Conservation (phyloP, 345 rosid genomes). For the Ceriops decandra region DNA sequence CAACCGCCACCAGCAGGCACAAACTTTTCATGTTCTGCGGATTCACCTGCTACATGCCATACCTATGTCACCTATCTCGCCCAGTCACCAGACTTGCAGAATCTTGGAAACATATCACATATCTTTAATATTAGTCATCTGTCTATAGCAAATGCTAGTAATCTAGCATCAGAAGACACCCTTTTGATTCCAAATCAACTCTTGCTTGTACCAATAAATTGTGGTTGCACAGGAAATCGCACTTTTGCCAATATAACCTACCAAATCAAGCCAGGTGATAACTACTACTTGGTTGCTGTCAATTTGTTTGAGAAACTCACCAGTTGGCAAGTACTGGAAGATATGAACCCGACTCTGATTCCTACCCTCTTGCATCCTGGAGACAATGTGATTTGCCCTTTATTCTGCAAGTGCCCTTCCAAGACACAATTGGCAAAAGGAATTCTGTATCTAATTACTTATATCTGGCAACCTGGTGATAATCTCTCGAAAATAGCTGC, state of each 20-base stretch:
- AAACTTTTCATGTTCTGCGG: constrained; percentile 35
- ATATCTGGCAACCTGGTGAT: constrained; percentile 52
- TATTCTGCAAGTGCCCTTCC: constrained; percentile 62
- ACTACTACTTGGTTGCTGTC: constrained; percentile 42
- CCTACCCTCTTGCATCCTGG: constrained; percentile 39
- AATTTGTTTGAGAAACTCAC: constrained; percentile 44
- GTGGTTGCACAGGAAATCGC: constrained; percentile 42
- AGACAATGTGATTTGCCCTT: constrained; percentile 41
- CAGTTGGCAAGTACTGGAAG: constrained; percentile 37
- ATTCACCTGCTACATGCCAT: constrained; percentile 24
- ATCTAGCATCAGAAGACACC: constrained; percentile 41
- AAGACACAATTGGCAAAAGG: constrained; percentile 26
- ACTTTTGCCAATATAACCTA: constrained; percentile 52
- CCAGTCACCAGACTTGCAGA: constrained; percentile 36
- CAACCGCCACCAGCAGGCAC: constrained; percentile 31
- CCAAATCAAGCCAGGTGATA: constrained; percentile 47
- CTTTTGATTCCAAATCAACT: constrained; percentile 43
- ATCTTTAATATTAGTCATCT: constrained; percentile 38
- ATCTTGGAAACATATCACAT: constrained; percentile 45
- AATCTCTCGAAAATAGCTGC: constrained; percentile 32
- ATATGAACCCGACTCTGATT: constrained; percentile 34
- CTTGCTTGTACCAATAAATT: constrained; percentile 47
- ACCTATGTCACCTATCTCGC: constrained; percentile 43
- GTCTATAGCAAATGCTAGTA: constrained; percentile 41
- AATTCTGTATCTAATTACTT: constrained; percentile 39